Base-by-base conservation (phyloP, 441 rosid species). In the Bruguiera hainesii region DNA sequence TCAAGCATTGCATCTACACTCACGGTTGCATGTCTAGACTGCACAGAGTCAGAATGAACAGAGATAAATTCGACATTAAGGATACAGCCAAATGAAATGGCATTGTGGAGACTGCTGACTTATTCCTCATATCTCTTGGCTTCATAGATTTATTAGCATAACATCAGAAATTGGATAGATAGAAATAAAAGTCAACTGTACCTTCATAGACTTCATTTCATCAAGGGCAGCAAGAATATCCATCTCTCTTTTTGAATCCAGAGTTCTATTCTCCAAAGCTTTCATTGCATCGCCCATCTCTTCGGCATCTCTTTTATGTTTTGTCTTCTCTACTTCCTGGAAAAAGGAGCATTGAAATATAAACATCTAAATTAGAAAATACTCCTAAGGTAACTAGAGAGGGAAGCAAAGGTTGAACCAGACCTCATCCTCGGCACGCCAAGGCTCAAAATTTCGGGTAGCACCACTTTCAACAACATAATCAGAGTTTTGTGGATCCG, bases 271-370 rank as follows among this genome's bases (percentile, higher is more conserved):
- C 82, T 89, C 98, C 81, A 91, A 68, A 1, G 97, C 84, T 72
- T 89, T 91, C 98, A 94, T 94, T 0, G 97, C 93, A 78, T 94
- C 97, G 15, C 96, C 96, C 90, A 87, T 80, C 82, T 88, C 99
- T 70, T 94, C 97, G 2, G 86, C 87, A 26, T 84, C 89, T 67
- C 96, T 77, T 71, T 81, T 88, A 73, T 18, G 78, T 26, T 71
- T 86, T 71, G 79, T 82, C 61, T 71, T 71, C 20, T 94, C 96
- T 18, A 68, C 75, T 72, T 56, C 90, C 91, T 89, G 71, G 13
- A 15, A 49, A 72, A 59, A 37, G 18, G 13, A 56, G 3, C 37
- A 64, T 53, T 3, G 61, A 71, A 37, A 21, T 62, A 71, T 25
- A 59, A 68, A 31, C 20, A 20, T 50, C 19, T 19, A 19, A 4